Evolutionary conservation across 2,329 filamentous ascomycete genomes (phyloP).

Genomic region (Sclerotinia borealis): DNA sequence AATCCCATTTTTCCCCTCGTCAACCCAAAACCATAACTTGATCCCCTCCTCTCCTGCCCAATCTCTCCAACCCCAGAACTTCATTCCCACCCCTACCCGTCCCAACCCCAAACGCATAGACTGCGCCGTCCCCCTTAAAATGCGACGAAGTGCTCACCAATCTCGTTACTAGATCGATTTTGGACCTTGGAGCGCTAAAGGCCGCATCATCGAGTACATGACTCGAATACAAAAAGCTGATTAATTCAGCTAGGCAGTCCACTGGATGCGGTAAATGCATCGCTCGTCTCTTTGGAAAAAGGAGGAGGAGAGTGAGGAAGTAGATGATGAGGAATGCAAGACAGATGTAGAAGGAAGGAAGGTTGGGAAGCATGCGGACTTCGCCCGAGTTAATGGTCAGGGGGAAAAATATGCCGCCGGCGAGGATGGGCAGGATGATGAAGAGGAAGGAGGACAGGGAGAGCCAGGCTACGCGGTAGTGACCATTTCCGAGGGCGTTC

Average conservation of each 20-base stretch:
- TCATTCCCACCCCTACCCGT: conserved; percentile 25
- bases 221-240: conserved; percentile 70
- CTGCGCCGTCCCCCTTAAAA: conserved; percentile 14
- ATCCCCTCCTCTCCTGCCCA: conserved; percentile 22
- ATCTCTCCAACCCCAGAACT: conserved; percentile 27
- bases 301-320: conserved; percentile 52
- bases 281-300: conserved; percentile 55
- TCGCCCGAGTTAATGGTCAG: conserved; percentile 48
- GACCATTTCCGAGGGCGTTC: conserved; percentile 49
- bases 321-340: conserved; percentile 68
- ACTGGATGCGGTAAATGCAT: conserved; percentile 69
- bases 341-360: conserved; percentile 67
- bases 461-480: conserved; percentile 59
- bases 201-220: conserved; percentile 66
- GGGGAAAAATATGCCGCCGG: conserved; percentile 68
- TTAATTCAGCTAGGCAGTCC: conserved; percentile 66
- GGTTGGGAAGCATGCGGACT: conserved; percentile 64
- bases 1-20: background rate
- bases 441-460: conserved; percentile 55
- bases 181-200: conserved; percentile 63
- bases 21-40: background rate
- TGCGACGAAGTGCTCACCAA: conserved; percentile 39
- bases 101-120: conserved; percentile 29
- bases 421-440: conserved; percentile 58
- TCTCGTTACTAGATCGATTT: conserved; percentile 61